Base-by-base conservation (phyloP, 805 yeast genomes). In the Starmerella floris region DNA sequence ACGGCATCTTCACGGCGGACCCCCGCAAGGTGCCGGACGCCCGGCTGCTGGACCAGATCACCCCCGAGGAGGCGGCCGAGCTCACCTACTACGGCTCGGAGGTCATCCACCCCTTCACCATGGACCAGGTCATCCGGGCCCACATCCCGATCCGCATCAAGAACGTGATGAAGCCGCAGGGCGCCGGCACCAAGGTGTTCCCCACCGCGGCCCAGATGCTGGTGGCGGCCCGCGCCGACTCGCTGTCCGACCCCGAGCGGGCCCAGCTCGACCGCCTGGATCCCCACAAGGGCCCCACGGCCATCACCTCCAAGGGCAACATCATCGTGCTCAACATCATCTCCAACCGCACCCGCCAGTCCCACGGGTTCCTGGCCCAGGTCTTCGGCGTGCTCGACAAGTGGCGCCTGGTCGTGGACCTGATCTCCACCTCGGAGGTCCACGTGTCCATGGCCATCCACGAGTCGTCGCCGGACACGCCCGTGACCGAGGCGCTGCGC, bases 41-140 rank as follows among this genome's bases (percentile, higher is more conserved):
- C 3, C 71, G 94, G 53, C 67, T 88, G 40, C 68, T 91, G 50
- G 74, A 76, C 44, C 75, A 84, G 41, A 95, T 91, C 49, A 91
- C 97, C 0, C 98, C 98, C 3, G 97, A 91, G 59, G 98, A 91
- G 66, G 98, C 98, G 4, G 91, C 97, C 0, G 98, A 91, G 66
- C 73, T 91, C 61, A 91, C 98, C 1, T 91, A 91, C 63, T 91
- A 91, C 59, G 98, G 98, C 35, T 79, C 93, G 2, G 98, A 91
- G 65, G 98, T 91, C 51, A 91, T 91, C 54, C 98, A 91, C 59
- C 98, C 98, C 3, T 87, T 91, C 68, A 91, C 98, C 20, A 91
- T 91, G 98, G 97, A 88, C 65, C 98, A 91, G 66, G 98, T 88
- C 44, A 91, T 91, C 55, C 76, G 78, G 53, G 96, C 96, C 21